Base-by-base conservation (phyloP, 2,329 filamentous ascomycete species). In the Calonectria pseudoreteaudii region DNA sequence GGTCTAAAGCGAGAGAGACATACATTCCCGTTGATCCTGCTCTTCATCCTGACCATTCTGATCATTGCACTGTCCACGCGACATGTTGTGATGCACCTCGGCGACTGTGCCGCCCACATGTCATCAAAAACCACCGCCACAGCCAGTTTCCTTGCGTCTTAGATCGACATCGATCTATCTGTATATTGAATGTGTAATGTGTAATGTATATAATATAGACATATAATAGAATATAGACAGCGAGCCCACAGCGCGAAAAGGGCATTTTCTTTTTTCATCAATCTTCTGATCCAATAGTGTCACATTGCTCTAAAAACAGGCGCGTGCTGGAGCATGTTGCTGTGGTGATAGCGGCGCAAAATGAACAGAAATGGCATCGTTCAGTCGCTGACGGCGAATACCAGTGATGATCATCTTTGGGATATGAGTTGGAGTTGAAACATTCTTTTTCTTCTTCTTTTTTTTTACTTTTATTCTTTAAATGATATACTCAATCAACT, bases 51-150 rank as follows among this genome's bases (percentile, higher is more conserved):
- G 9, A 38, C 20, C 31, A n/a, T 58, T 38, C 20, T 58, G 0
- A 58, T 58, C 31, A 58, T 58, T 20, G 53, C 53, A 7, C 31
- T 58, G 11, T 58, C 53, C 13, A 58, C 31, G 10, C 31, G 53
- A 23, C 34, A 34, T 14, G 53, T 58, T 3, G n/a, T 36, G 20
- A 20, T 23, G 30, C 36, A 58, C 13, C 31, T 58, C 18, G 31
- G 53, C 53, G 31, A 36, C 3, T 58, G 53, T 11, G 53, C 53
- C n/a, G 23, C 20, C 31, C 53, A 58, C 53, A 26, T 34, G 30
- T n/a, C 31, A 58, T 58, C 53, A 58, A 58, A 36, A 58, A 58
- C 53, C 53, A 58, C 53, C n/a, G 53, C 53, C 20, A 58, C 53
- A 26, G 53, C 53, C 53, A 58, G 31, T 38, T 58, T 58, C 20